Conservation (phyloP, 2,329 filamentous ascomycete species). For the Neopestalotiopsis rosae region DNA sequence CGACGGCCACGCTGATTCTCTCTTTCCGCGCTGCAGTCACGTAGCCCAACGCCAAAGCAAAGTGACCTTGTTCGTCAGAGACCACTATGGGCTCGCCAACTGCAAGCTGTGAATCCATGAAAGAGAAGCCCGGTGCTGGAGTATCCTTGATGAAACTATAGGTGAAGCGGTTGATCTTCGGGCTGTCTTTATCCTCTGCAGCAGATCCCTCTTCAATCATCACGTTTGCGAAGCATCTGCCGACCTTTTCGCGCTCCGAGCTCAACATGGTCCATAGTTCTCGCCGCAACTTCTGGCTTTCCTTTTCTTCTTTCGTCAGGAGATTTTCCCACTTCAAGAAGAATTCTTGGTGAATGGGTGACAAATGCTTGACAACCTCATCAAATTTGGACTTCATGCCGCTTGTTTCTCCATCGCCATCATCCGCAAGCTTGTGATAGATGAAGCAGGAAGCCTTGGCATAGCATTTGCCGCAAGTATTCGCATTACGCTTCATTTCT, state of each 20-base stretch:
- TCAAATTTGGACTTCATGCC: slow-evolving; percentile 83
- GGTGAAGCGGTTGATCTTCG: slow-evolving; percentile 89
- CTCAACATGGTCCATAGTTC: slow-evolving; percentile 98
- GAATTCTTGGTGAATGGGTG: slow-evolving; percentile 75
- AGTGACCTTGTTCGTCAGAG: slow-evolving; percentile 93
- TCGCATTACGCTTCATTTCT: slow-evolving; percentile 81
- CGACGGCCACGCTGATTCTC: slow-evolving; percentile 85
- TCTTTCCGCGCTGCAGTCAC: slow-evolving; percentile 78
- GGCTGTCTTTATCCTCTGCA: slow-evolving; percentile 69
- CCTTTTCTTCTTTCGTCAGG: slow-evolving; percentile 92
- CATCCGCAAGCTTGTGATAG: slow-evolving; percentile 89
- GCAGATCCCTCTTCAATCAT: slow-evolving; percentile 80
- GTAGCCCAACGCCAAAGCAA: slow-evolving; percentile 91
- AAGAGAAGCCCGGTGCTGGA: slow-evolving; percentile 71
- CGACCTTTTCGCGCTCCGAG: slow-evolving; percentile 82
- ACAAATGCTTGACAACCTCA: slow-evolving; percentile 80
- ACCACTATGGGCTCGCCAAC: slow-evolving; percentile 94
- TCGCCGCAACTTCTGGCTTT: slow-evolving; percentile 82
- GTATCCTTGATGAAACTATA: slow-evolving; percentile 84
- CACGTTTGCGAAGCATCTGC: slow-evolving; percentile 88
- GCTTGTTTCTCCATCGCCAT: slow-evolving; percentile 80
- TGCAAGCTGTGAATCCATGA: slow-evolving; percentile 86
- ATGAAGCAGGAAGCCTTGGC: slow-evolving; percentile 90
- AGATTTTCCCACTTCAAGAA: slow-evolving; percentile 95
- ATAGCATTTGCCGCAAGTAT: slow-evolving; percentile 86